These are phyloP conservation scores for Rosellinia necatrix DNA, from an alignment of 2,329 filamentous ascomycete genomes.

Conservation along the genomic window DNA sequence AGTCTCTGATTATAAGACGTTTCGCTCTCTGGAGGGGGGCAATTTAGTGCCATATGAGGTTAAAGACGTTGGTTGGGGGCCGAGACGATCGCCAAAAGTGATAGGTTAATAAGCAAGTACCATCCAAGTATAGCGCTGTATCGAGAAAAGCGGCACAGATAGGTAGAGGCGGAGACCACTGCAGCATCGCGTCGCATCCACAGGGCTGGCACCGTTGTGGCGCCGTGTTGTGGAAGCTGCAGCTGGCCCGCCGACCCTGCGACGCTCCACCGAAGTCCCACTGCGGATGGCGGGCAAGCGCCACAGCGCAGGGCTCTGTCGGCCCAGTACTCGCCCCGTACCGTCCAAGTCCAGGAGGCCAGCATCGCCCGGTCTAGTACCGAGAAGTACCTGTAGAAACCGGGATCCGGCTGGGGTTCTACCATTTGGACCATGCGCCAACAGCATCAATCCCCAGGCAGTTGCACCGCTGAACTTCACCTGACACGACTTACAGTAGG, in stretches of 20 bases:
- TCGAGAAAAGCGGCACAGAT: background rate
- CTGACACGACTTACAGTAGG: conserved; percentile 23
- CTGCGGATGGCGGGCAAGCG: conserved; percentile 25
- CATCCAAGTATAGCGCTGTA: no score
- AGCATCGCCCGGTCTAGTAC: background rate
- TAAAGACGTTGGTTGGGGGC: conserved; percentile 23
- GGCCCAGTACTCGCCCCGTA: no score
- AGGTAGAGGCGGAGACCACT: background rate
- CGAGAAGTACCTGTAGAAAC: no score
- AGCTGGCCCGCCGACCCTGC: conserved; percentile 11
- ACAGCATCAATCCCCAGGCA: background rate
- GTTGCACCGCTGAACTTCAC: conserved; percentile 23
- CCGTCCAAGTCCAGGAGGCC: no score
- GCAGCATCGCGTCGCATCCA: conserved; percentile 3
- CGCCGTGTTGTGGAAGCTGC: no score
- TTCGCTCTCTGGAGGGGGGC: no score
- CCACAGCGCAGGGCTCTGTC: conserved; percentile 1
- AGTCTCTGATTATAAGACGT: background rate
- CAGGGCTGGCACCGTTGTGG: conserved; percentile 17
- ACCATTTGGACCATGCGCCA: background rate
- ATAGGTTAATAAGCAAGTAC: no score
- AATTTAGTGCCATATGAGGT: conserved; percentile 24
- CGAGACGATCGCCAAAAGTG: conserved; percentile 12
- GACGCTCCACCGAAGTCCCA: conserved; percentile 15
- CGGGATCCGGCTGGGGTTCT: background rate